Evolutionary conservation across 2,329 filamentous ascomycete genomes (phyloP), one percentile per base, ranked within the genome.

Genomic region (Aspergillus fumigatiaffinis): DNA sequence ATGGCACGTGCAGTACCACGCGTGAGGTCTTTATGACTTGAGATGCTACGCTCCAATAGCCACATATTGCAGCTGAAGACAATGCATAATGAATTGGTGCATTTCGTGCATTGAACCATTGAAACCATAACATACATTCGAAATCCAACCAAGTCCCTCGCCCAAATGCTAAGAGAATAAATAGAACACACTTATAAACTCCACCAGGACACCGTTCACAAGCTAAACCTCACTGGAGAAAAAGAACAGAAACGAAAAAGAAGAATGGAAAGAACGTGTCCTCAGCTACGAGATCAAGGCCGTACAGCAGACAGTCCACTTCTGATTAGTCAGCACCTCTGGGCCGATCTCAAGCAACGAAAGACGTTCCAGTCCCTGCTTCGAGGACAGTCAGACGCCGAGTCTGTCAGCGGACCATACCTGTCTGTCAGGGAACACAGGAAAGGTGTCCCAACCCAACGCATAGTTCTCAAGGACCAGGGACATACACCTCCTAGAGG

Each of bases 401-500:
- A 47, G 46, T 41, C 8, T n/a, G 21, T 21, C 12, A 46, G 38
- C 49, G 26, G 38, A 47, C 29, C 29, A 21, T 21, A 49, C 44
- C 25, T 21, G 20, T 26, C 44, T 14, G 20, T 2, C 21, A 47
- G 2, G 23, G 3, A 23, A 23, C 12, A 47, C 12, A 25, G 12
- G 10, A 25, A 47, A 3, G 2, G 4, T 12, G 12, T 23, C 12
- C 5, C n/a, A 47, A 21, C 21, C 44, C 21, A 20, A 14, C 12
- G 21, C 44, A 25, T 25, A 10, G 29, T 21, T 52, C 49, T 51
- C 48, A 47, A 54, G 50, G 42, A 46, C 21, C 56, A 58, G 59
- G 59, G 57, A 62, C 61, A 64, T 64, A 51, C 59, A 63, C 59
- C 54, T 47, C 44, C 9, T 6, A 47, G 23, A 63, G 53, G 54